Evolutionary conservation across 2,329 filamentous ascomycete species (phyloP), one percentile per base, ranked within the genome.

Genomic region (Colletotrichum aenigma): DNA sequence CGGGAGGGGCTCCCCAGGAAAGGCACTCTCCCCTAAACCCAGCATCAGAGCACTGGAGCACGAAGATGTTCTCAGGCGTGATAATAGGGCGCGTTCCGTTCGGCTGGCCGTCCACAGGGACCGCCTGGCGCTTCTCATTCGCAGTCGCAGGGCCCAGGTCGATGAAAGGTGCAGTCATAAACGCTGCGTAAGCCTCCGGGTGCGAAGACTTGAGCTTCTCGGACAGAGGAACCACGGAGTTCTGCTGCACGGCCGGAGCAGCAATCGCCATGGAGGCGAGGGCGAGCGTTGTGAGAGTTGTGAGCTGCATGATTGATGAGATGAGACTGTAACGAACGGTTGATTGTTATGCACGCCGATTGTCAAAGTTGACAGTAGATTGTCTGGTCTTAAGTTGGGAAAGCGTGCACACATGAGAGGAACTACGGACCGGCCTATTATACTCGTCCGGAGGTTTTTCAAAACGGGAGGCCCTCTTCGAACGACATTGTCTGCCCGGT

Each of bases 161-260:
- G 10, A 76, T 55, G 6, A 38, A 21, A 3, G 70, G 65, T 9
- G 74, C 58, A 21, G 32, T 36, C 64, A 69, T 28, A 58, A 76
- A 76, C 4, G 64, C 74, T 3, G 48, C 74, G 58, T 73, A 76
- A 3, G 74, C 74, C 21, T 73, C 70, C 10, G 70, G 70, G 38
- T 74, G 70, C 12, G 18, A 26, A 3, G 56, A 6, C 34, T 69
- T 62, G 7, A 73, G 24, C 7, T 21, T 43, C 7, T 66, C 70
- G 3, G 58, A 58, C 3, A 73, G 10, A 21, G 60, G 30, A 9
- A 76, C 52, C 7, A 38, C 10, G 16, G 13, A n/a, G 32, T 62
- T 52, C 9, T 34, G 16, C 16, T 60, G 43, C 12, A 62, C 18
- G 12, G 32, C 16, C 36, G 70, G 70, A 6, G 60, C 9, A 16